Evolutionary conservation across 148 eudicot genomes (phyloP), one percentile per base, ranked within the genome.

Genomic region (Mesembryanthemum crystallinum): DNA sequence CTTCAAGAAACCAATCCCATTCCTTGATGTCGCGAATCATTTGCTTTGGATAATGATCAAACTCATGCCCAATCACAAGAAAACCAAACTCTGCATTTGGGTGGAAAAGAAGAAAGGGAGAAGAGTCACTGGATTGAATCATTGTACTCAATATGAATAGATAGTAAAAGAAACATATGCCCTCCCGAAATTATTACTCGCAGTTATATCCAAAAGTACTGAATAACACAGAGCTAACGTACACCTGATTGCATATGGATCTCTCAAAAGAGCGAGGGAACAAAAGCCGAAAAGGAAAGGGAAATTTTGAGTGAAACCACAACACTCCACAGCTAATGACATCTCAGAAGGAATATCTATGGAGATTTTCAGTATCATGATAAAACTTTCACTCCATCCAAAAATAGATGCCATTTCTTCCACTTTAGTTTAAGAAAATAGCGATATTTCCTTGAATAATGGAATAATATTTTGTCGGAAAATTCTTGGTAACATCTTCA

Each of bases 1-100:
- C 91, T 55, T 89, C 89, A 28, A 95, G 88, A 81, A 95, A 95
- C 99, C 99, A 95, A 60, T 95, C 76, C 96, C 94, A 95, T 12
- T 79, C 79, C 79, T 81, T 85, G 80, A 84, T 66, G 37, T 85
- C 89, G 12, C 76, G 72, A 54, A 89, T 89, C 89, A 82, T 86
- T 73, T 73, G 83, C 85, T 88, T 89, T 0, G 94, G 87, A 79
- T 89, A 92, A 52, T 82, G 76, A 72, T 95, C 94, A 85, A 95
- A 92, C 76, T 95, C 98, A 71, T 89, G 94, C 25, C 98, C 97
- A 33, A 87, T 86, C n/a, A 92, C 91, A 73, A 95, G 84, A 71
- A 95, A 92, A n/a, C 93, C 97, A 79, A 92, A 92, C 76, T 95
- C 99, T 95, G 92, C 81, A 88, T 37, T 79, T 65, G 69, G 72